Evolutionary conservation across 805 yeast genomes (phyloP).

Genomic region (Spencermartinsiella europaea): DNA sequence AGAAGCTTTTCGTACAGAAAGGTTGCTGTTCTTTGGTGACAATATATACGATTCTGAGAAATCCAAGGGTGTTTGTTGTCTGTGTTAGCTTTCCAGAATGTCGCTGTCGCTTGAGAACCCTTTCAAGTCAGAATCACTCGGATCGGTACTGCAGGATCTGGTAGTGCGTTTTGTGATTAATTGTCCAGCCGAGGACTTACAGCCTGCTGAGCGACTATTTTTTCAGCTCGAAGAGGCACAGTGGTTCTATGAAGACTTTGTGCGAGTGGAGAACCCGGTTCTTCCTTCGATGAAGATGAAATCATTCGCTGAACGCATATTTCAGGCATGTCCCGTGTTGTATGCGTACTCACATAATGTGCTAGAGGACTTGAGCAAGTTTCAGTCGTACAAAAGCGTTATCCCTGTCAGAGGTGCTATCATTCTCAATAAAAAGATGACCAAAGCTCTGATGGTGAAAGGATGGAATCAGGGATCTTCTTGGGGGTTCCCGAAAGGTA

Average conservation of each 20-base stretch:
- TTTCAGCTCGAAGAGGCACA: conserved; percentile 98
- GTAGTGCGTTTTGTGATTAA: conserved; percentile 86
- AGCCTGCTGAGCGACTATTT: conserved; percentile 72
- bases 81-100: no score
- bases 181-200: conserved; percentile 85
- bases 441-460: conserved; percentile 71
- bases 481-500: conserved; percentile 98
- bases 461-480: conserved; percentile 70
- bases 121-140: conserved; percentile 17
- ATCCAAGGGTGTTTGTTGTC: no score
- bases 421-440: conserved; percentile 62
- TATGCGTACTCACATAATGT: conserved; percentile 28
- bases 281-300: conserved; percentile 77
- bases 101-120: conserved; percentile 15
- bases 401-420: conserved; percentile 98
- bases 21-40: no score
- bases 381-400: conserved; percentile 77
- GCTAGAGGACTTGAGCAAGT: conserved; percentile 64
- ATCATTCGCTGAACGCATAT: conserved; percentile 64
- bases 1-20: no score
- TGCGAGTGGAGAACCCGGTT: conserved; percentile 63
- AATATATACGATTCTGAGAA: no score
- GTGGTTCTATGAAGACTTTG: conserved; percentile 91
- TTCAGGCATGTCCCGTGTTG: conserved; percentile 64
- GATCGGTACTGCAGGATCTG: conserved; percentile 46